Percentiles rank a stretch among this genome's conserved stretches.
Conservation (phyloP, 176 grass and related monocot species). For the Leersia perrieri region DNA sequence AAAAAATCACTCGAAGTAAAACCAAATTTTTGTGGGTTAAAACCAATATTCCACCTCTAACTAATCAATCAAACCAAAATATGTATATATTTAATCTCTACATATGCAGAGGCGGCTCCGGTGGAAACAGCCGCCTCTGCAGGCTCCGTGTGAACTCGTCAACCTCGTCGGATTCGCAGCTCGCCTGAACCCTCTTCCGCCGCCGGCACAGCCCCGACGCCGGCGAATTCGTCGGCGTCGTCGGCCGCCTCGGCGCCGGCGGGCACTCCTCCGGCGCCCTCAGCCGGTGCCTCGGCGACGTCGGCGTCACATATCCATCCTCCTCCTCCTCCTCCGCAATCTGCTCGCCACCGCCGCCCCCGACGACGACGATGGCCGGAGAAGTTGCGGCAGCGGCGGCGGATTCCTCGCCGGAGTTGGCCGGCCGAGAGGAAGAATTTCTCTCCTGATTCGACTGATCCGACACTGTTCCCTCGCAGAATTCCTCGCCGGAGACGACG, state of each 20-base stretch:
- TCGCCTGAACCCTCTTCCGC: background rate
- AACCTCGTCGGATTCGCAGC: background rate
- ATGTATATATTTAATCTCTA: background rate
- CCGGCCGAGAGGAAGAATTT: background rate
- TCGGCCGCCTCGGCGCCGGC: background rate
- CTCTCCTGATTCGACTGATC: no score
- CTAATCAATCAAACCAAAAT: background rate
- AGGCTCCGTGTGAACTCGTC: background rate
- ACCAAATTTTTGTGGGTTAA: no score
- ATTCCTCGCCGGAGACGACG: no score
- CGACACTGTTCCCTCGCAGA: no score
- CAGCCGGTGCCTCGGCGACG: slow-evolving; percentile 20
- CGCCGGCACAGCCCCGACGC: background rate
- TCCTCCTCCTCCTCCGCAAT: background rate
- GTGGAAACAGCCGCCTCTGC: background rate
- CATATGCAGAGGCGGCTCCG: no score
- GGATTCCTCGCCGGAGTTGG: background rate
- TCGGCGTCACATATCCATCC: slow-evolving; percentile 24
- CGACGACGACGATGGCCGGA: no score
- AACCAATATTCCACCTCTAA: no score
- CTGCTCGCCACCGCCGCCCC: background rate
- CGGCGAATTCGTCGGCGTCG: no score
- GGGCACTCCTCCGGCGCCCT: background rate
- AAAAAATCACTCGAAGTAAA: no score
- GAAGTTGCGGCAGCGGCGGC: no score